Conservation (phyloP, 129 eudicot species). For the Helichrysum umbraculigerum region DNA sequence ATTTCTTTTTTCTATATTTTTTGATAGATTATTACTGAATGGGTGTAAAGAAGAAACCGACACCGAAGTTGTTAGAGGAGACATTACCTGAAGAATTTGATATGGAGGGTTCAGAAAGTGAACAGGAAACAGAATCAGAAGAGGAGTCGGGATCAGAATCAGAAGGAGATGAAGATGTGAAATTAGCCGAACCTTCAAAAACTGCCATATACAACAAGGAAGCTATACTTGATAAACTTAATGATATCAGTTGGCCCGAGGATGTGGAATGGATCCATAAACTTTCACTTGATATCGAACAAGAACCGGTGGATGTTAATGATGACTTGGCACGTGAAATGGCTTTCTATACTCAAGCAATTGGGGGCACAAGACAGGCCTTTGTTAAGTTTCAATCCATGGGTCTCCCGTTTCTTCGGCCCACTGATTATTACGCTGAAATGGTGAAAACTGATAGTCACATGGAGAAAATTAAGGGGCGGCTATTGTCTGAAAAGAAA, state of each 20-base stretch:
- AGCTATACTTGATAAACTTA: slow-evolving; percentile 66
- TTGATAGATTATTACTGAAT: slow-evolving; percentile 27
- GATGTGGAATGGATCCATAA: slow-evolving; percentile 67
- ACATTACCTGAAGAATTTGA: slow-evolving; percentile 36
- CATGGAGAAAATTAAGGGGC: slow-evolving; percentile 87
- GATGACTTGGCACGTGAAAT: slow-evolving; percentile 77
- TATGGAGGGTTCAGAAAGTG: slow-evolving; percentile 30
- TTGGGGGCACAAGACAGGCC: slow-evolving; percentile 79
- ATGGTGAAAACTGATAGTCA: slow-evolving; percentile 87
- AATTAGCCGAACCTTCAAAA: slow-evolving; percentile 65
- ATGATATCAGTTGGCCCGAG: slow-evolving; percentile 69
- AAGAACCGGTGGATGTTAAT: slow-evolving; percentile 72
- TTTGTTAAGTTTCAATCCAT: slow-evolving; percentile 60
- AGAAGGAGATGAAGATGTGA: slow-evolving; percentile 59
- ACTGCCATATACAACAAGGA: slow-evolving; percentile 59
- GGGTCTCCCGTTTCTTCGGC: slow-evolving; percentile 80
- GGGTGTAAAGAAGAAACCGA: slow-evolving; percentile 32
- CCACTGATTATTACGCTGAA: slow-evolving; percentile 82
- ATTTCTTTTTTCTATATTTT: neutral
- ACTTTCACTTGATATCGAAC: slow-evolving; percentile 53
- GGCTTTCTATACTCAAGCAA: slow-evolving; percentile 82
- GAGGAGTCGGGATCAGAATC: slow-evolving; percentile 53
- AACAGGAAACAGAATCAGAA: slow-evolving; percentile 31
- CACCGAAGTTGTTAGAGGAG: slow-evolving; percentile 20
- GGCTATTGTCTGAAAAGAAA: slow-evolving; percentile 68